Evolutionary conservation across 805 yeast species (phyloP), one percentile per base, ranked within the genome.

Genomic region (Lachancea sp.): DNA sequence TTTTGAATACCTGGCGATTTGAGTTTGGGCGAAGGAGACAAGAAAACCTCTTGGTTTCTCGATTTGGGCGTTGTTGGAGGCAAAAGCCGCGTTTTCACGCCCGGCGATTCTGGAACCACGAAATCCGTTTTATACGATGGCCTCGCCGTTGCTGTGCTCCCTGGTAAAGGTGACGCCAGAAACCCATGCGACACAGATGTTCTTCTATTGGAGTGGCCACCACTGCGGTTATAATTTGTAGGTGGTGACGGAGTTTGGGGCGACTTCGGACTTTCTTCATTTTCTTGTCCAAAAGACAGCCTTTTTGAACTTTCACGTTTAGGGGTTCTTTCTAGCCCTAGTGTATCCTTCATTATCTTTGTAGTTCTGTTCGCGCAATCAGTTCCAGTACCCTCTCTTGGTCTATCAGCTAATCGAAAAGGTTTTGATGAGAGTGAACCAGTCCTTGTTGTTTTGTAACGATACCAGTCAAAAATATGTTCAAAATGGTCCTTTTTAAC

Each of bases 11-110:
- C 50, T 16, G 67, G 66, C 3, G 63, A 59, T 45, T 57, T 62
- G 40, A 62, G 50, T 33, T 57, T 55, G 1, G 63, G 62, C 8
- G 66, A 54, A 19, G 67, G 67, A 13, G 67, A 62, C n/a, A 62
- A 46, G 35, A 61, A 59, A 10, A 58, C 47, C 45, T 62, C 66
- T 8, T 55, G 47, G 30, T 58, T 52, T 44, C 57, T 56, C 15
- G 65, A 56, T 41, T 58, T 62, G 11, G 66, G 67, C 2, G 67
- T 61, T 8, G 63, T 58, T 8, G 67, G 67, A 16, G 65, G 63
- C 38, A 58, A 39, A 16, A 59, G 44, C 31, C 58, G 53, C 15
- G 54, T 44, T 20, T 50, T 50, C 17, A 42, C 46, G 17, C 53
- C 45, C 13, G 52, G 39, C 12, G 49, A 42, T 12, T 42, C 38